Percentiles rank a stretch among this genome's conserved stretches.
phyloP scores from a whole-genome alignment of 2,329 filamentous ascomycete species.

The Verticillium isaacii region DNA sequence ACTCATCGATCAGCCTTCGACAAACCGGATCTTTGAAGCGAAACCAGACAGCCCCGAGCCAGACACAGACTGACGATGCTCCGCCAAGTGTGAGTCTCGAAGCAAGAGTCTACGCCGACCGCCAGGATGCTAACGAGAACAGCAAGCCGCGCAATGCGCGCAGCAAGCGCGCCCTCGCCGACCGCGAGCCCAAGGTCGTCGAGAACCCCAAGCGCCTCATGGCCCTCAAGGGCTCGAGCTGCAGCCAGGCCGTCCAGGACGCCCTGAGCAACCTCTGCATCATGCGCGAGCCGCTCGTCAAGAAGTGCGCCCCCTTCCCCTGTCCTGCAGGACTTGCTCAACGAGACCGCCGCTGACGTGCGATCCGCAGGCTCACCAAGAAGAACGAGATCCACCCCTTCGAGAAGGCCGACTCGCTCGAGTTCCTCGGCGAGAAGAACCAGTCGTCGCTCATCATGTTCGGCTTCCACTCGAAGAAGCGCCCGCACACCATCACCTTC shows the following conservation, averaged over 20 bases:
- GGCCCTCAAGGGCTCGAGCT: constrained; percentile 82
- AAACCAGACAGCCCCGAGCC: background rate
- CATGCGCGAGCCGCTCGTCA: constrained; percentile 76
- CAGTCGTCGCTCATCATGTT: constrained; percentile 84
- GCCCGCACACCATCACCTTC: constrained; percentile 85
- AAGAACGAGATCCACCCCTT: constrained; percentile 96
- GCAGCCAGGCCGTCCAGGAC: constrained; percentile 76
- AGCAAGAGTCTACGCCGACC: background rate
- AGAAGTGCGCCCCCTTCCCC: constrained; percentile 45
- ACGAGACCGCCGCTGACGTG: background rate
- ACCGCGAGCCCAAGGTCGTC: constrained; percentile 80
- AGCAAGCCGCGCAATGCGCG: constrained; percentile 61
- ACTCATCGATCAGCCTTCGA: background rate
- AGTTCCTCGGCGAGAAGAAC: constrained; percentile 97
- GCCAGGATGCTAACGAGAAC: background rate
- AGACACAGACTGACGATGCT: constrained; percentile 28
- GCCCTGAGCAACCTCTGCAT: constrained; percentile 80
- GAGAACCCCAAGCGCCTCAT: constrained; percentile 90
- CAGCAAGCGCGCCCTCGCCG: constrained; percentile 78
- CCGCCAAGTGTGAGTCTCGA: constrained; percentile 39
- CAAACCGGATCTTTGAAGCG: background rate
- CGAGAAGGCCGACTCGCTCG: constrained; percentile 79
- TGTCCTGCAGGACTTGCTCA: background rate
- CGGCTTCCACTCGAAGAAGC: constrained; percentile 84
- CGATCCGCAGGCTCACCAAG: constrained; percentile 69